Conservation (phyloP, 1,284 basidiomycete genomes). For the Cryptococcus sp. region DNA sequence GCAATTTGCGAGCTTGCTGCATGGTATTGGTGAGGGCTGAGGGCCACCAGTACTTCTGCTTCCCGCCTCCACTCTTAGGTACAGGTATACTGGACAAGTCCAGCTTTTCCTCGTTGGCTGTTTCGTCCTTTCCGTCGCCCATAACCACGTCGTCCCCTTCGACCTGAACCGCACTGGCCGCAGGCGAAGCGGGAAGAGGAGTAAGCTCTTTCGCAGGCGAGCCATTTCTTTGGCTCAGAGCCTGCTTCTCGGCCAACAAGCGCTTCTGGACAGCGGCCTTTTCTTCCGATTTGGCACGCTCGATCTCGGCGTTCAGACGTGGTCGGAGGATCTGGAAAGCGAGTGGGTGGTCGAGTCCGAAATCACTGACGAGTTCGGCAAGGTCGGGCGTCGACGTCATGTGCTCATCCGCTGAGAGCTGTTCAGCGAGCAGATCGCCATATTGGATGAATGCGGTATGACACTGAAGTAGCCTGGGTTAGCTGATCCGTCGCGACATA, state of each 20-base stretch:
- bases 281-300: constrained; percentile 21
- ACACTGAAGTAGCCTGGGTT: constrained; percentile 38
- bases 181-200: constrained; percentile 51
- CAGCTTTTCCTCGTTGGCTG: constrained; percentile 8
- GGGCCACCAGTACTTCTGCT: constrained; percentile 36
- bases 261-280: constrained; percentile 67
- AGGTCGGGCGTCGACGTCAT: constrained; percentile 62
- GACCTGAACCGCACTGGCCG: constrained; percentile 53
- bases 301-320: constrained; percentile 63
- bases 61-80: constrained; percentile 11
- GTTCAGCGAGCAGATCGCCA: constrained; percentile 55
- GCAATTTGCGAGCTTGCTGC: constrained; percentile 30
- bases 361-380: constrained; percentile 68
- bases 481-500: background rate
- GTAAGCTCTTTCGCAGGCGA: constrained; percentile 12
- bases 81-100: constrained; percentile 12
- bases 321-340: constrained; percentile 91
- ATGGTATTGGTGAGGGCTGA: constrained; percentile 34
- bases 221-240: constrained; percentile 7
- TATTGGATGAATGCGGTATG: constrained; percentile 61
- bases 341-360: constrained; percentile 75
- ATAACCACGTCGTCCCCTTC: constrained; percentile 20
- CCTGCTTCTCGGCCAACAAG: constrained; percentile 61
- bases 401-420: constrained; percentile 52
- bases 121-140: constrained; percentile 12